Conservation (phyloP, 148 eudicot genomes). For the Talinum fruticosum region DNA sequence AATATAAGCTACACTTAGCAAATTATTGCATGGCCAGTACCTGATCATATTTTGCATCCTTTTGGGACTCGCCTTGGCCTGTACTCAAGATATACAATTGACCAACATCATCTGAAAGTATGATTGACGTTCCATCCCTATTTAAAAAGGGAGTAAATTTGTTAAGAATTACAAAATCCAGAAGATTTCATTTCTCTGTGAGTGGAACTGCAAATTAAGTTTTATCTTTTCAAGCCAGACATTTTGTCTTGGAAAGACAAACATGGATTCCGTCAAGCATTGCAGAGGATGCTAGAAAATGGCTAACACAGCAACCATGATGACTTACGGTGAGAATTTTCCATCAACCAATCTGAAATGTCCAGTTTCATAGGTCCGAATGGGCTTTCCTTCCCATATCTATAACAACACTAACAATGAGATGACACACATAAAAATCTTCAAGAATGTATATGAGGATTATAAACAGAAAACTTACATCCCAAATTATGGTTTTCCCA, state of each 20-base stretch:
- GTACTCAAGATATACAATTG: slow-evolving; percentile 86
- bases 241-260: slow-evolving; percentile 3
- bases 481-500: slow-evolving; percentile 98
- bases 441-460: not conserved
- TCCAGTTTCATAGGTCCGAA: slow-evolving; percentile 72
- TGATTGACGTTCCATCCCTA: slow-evolving; percentile 96
- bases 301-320: slow-evolving; percentile 15
- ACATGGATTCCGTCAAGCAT: not conserved
- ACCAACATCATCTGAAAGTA: slow-evolving; percentile 95
- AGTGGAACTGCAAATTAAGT: not conserved
- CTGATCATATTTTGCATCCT: slow-evolving; percentile 96
- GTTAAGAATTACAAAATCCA: slow-evolving; percentile 11
- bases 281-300: not conserved
- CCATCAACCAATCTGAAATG: slow-evolving; percentile 94
- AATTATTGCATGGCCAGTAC: slow-evolving; percentile 32
- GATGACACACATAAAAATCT: slow-evolving; percentile 12
- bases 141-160: not conserved
- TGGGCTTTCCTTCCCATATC: slow-evolving; percentile 99
- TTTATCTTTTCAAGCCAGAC: slow-evolving; percentile 8
- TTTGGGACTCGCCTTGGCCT: slow-evolving; percentile 86
- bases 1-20: slow-evolving; percentile 16
- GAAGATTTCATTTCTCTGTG: not conserved
- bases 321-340: slow-evolving; percentile 94
- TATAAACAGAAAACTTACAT: slow-evolving; percentile 55
- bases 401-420: slow-evolving; percentile 25